Conservation (phyloP, 306 rosid genomes). For the Rosa persica region DNA sequence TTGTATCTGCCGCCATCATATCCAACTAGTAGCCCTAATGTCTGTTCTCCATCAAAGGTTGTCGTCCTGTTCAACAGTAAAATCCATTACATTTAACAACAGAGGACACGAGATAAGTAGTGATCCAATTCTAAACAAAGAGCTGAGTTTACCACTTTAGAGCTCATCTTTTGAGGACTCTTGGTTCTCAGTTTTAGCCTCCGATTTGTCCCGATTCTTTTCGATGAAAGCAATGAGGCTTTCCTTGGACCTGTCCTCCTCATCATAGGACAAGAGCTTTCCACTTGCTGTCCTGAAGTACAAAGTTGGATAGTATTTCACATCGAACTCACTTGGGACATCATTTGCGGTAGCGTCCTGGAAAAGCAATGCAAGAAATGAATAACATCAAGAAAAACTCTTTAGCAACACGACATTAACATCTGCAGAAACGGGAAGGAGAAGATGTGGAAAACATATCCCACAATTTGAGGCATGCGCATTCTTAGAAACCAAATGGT, state of each 20-base stretch:
- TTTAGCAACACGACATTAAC: background rate
- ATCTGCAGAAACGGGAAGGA: background rate
- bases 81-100: background rate
- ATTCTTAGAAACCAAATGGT: background rate
- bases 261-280: conserved; percentile 48
- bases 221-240: conserved; percentile 66
- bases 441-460: background rate
- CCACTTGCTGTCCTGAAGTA: conserved; percentile 78
- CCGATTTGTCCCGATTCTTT: conserved; percentile 59
- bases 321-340: conserved; percentile 58
- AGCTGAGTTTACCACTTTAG: conserved; percentile 45
- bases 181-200: conserved; percentile 28
- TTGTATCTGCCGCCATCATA: background rate
- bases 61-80: background rate
- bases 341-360: conserved; percentile 96
- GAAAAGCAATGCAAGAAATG: conserved; percentile 12
- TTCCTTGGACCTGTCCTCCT: conserved; percentile 68
- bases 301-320: conserved; percentile 83
- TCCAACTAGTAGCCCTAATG: conserved; percentile 12
- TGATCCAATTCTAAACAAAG: background rate
- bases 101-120: background rate
- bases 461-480: background rate
- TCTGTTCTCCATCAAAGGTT: background rate
- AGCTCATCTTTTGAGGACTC: conserved; percentile 76
- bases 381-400: background rate